Conservation (phyloP, 495 filamentous ascomycete species). For the Podospora conica region DNA sequence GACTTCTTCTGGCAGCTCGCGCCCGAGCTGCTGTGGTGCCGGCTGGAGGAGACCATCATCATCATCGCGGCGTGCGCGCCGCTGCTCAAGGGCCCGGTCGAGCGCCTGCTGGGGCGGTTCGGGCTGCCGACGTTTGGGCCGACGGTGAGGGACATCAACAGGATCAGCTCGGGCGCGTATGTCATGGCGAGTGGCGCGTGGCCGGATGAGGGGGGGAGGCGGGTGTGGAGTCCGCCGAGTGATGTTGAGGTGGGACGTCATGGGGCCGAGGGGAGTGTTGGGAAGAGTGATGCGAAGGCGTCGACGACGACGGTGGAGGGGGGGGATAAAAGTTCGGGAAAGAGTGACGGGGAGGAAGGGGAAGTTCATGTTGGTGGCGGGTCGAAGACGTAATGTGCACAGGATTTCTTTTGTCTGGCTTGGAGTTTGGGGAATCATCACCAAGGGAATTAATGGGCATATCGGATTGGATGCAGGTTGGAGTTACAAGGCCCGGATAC, state of each 20-base stretch:
- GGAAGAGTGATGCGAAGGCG: background rate
- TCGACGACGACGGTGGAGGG: background rate
- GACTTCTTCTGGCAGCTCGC: background rate
- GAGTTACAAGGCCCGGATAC: background rate
- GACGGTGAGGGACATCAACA: background rate
- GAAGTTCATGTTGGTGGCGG: background rate
- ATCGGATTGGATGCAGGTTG: background rate
- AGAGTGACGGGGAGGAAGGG: background rate
- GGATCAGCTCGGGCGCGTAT: background rate
- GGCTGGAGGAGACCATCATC: background rate
- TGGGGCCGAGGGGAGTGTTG: background rate
- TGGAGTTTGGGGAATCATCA: background rate
- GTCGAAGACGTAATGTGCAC: background rate
- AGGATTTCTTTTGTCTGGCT: background rate
- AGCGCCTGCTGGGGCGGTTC: background rate
- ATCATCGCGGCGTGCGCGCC: slow-evolving; percentile 9
- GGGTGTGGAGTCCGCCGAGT: background rate
- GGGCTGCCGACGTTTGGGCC: background rate
- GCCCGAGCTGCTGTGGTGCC: slow-evolving; percentile 3
- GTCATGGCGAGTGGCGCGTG: background rate
- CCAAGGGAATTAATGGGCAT: background rate
- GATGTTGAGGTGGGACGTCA: background rate
- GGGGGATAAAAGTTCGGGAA: background rate
- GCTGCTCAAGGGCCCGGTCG: slow-evolving; percentile 4
- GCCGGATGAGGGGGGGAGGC: background rate